phyloP scores from a whole-genome alignment of 805 yeast species.

The Saccharomycopsis oosterbeekiorum region DNA sequence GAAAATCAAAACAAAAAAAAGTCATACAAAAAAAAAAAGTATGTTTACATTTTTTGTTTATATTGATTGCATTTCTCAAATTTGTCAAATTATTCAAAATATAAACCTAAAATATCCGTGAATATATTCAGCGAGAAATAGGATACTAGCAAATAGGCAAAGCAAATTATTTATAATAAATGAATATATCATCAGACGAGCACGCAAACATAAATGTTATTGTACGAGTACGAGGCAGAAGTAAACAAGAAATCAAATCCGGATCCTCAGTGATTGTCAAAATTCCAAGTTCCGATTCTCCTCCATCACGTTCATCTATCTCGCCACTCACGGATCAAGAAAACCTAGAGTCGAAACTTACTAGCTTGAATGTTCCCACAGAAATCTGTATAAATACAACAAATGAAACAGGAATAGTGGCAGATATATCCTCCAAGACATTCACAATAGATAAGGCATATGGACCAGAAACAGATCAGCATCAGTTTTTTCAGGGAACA shows the following conservation, averaged over 20 bases:
- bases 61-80: neutral
- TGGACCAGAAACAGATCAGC: conserved; percentile 75
- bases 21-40: neutral
- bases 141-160: neutral
- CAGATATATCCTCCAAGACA: conserved; percentile 30
- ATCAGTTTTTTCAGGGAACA: conserved; percentile 50
- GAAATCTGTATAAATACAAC: conserved; percentile 15
- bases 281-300: conserved; percentile 28
- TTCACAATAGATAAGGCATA: conserved; percentile 73
- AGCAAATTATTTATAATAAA: neutral
- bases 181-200: conserved; percentile 19
- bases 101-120: neutral
- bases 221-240: conserved; percentile 56
- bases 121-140: neutral
- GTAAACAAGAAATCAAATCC: conserved; percentile 44
- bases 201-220: conserved; percentile 49
- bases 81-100: neutral
- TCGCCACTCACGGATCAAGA: neutral
- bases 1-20: neutral
- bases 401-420: conserved; percentile 14
- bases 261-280: conserved; percentile 54
- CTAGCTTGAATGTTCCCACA: conserved; percentile 2
- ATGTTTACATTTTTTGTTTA: conserved; percentile 2
- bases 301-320: neutral
- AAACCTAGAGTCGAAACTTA: neutral